Evolutionary conservation across 306 rosid species (phyloP), one percentile per base, ranked within the genome.

Genomic region (Quillaja saponaria): DNA sequence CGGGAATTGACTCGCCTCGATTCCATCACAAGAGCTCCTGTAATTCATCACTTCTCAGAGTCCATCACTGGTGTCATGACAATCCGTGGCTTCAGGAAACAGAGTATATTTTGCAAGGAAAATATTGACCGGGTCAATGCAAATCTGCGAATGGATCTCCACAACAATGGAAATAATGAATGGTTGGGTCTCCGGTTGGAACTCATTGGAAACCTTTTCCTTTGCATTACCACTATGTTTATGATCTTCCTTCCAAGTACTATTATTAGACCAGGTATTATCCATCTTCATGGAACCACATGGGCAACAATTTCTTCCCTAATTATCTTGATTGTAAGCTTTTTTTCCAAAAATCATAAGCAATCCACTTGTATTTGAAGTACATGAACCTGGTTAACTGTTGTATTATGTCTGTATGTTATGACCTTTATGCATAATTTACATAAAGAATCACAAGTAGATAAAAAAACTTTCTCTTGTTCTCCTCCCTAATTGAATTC

Each of bases 11-110:
- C 92, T 47, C 90, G 95, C 8, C 84, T 90, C 6, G 95, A 87
- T 70, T 81, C 90, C 1, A 90, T 90, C 83, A 87, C 97, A 11
- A 90, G 87, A 64, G 97, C 97, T 13, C 97, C 95, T 9, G 82
- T 90, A 14, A 90, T 90, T 70, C 95, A 90, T 68, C 90, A 90
- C 74, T 90, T 90, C 61, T 90, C 97, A 39, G 97, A 90, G 72
- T 84, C 90, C 46, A 82, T 90, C 64, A 71, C 92, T 3, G 95
- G 95, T 12, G 95, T 82, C 35, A 79, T 87, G 90, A 90, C 95
- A 0, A 90, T 90, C 63, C 90, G 97, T 15, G 72, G 88, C 42
- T 90, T 85, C 76, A 65, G 71, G 37, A 82, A 73, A 60, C 95
- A 85, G 68, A 64, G 7, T 7, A 38, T n/a, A 40, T 90, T 90